These are phyloP conservation scores for Chiua virens DNA, from an alignment of 768 basidiomycete species.

Conservation along the genomic window DNA sequence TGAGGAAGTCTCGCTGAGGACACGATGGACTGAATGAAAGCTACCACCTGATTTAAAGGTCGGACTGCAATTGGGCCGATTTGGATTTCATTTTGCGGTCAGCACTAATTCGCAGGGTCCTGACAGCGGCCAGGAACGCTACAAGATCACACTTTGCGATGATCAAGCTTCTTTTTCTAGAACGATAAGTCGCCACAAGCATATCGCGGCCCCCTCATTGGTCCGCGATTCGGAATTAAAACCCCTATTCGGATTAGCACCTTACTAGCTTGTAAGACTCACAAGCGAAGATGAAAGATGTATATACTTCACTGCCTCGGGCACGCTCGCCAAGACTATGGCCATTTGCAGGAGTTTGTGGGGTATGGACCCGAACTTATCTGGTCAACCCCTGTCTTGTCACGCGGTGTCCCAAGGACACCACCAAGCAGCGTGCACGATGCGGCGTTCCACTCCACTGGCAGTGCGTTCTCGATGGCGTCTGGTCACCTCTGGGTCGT, in stretches of 20 bases:
- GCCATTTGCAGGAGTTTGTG: background rate
- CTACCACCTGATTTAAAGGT: slow-evolving; percentile 7
- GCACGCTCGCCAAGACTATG: too few relatives aligned
- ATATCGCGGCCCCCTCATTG: slow-evolving; percentile 21
- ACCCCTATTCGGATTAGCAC: background rate
- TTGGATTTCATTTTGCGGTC: slow-evolving; percentile 4
- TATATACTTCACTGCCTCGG: background rate
- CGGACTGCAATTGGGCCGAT: background rate
- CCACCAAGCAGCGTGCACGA: slow-evolving; percentile 3
- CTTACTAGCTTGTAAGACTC: too few relatives aligned
- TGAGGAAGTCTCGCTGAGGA: background rate
- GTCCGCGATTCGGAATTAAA: slow-evolving; percentile 11
- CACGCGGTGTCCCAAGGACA: slow-evolving; percentile 11
- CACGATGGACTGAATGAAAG: background rate
- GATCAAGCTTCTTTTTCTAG: slow-evolving; percentile 10
- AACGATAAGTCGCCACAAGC: slow-evolving; percentile 4
- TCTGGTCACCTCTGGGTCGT: slow-evolving; percentile 6
- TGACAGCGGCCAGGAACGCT: slow-evolving; percentile 18
- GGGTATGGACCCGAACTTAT: background rate
- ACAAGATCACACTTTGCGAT: slow-evolving; percentile 2
- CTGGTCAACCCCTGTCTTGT: slow-evolving; percentile 7
- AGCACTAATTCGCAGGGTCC: slow-evolving; percentile 13
- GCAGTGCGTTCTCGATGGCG: slow-evolving; percentile 9
- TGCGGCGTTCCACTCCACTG: slow-evolving; percentile 16
- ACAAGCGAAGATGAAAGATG: background rate